A percentile compares a stretch with the other conserved stretches of the same genome.
Evolutionary conservation across 2,329 filamentous ascomycete genomes (phyloP).

Genomic region (Remersonia thermophila): DNA sequence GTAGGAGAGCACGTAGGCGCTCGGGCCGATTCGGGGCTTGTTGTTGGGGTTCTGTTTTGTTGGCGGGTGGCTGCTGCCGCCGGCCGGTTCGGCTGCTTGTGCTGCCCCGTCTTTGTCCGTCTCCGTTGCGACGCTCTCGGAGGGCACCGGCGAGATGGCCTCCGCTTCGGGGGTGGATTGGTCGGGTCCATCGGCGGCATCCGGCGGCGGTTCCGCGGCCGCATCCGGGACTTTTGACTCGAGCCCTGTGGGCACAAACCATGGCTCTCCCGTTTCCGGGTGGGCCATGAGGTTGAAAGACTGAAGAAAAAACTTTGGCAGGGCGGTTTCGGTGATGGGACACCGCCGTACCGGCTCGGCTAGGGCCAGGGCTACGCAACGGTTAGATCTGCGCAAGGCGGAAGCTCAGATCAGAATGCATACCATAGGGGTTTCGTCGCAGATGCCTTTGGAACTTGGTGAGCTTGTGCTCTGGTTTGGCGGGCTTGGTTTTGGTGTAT

Average conservation of each 20-base stretch:
- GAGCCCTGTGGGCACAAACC: conserved; percentile 38
- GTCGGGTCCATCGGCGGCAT: too few relatives aligned
- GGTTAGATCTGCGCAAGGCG: neutral
- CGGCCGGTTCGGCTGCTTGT: neutral
- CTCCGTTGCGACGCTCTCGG: too few relatives aligned
- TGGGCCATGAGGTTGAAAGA: conserved; percentile 45
- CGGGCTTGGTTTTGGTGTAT: conserved; percentile 25
- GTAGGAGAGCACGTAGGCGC: conserved; percentile 22
- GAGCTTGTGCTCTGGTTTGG: conserved; percentile 19
- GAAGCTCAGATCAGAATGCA: neutral
- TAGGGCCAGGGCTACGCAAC: conserved; percentile 44
- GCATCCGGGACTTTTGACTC: conserved; percentile 7
- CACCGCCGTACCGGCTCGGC: conserved; percentile 48
- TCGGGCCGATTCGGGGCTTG: conserved; percentile 15
- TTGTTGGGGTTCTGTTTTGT: conserved; percentile 4
- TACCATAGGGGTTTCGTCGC: conserved; percentile 53
- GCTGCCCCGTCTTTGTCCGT: neutral
- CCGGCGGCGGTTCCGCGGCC: too few relatives aligned
- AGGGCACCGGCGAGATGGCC: too few relatives aligned
- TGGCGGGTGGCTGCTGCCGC: too few relatives aligned
- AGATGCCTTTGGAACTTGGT: conserved; percentile 44
- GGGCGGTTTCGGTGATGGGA: conserved; percentile 29
- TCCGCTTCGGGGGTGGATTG: too few relatives aligned
- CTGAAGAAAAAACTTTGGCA: conserved; percentile 53
- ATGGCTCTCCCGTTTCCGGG: conserved; percentile 38